These are phyloP conservation scores for Coriaria nepalensis DNA, from an alignment of 306 rosid species.

Conservation along the genomic window DNA sequence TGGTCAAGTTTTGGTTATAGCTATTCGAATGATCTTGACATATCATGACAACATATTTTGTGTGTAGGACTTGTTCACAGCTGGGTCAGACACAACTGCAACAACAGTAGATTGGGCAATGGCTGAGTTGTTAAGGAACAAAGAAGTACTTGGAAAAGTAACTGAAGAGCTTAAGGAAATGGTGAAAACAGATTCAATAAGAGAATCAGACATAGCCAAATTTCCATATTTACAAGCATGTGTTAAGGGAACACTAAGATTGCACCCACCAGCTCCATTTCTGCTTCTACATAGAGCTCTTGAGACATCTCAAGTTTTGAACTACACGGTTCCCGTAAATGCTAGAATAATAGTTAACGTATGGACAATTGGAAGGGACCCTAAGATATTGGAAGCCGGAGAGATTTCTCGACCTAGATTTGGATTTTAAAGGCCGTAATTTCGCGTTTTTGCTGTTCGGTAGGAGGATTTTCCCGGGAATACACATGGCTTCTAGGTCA, in stretches of 20 bases:
- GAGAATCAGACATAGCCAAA: constrained; percentile 12
- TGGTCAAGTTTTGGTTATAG: no score
- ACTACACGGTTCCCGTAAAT: constrained; percentile 15
- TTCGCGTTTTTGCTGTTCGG: constrained; percentile 29
- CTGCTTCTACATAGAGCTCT: constrained; percentile 20
- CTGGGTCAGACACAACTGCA: constrained; percentile 17
- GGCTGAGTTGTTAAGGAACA: constrained; percentile 18
- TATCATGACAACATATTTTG: not conserved
- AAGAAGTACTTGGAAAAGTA: constrained; percentile 9
- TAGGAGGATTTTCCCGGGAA: constrained; percentile 26
- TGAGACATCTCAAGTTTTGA: not conserved
- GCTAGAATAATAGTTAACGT: constrained; percentile 18
- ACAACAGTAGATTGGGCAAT: constrained; percentile 18
- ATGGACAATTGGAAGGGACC: constrained; percentile 33
- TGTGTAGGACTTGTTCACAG: constrained; percentile 14
- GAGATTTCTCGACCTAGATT: constrained; percentile 13
- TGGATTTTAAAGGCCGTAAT: constrained; percentile 20
- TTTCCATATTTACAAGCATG: constrained; percentile 16
- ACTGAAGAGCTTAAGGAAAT: constrained; percentile 1
- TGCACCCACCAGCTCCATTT: constrained; percentile 25
- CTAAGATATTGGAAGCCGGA: constrained; percentile 22
- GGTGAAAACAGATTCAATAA: no score
- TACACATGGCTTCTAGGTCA: constrained; percentile 13
- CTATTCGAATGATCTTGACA: no score
- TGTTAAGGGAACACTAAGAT: constrained; percentile 23